Conservation (phyloP, 768 basidiomycete species). For the Nidula microcarpa region DNA sequence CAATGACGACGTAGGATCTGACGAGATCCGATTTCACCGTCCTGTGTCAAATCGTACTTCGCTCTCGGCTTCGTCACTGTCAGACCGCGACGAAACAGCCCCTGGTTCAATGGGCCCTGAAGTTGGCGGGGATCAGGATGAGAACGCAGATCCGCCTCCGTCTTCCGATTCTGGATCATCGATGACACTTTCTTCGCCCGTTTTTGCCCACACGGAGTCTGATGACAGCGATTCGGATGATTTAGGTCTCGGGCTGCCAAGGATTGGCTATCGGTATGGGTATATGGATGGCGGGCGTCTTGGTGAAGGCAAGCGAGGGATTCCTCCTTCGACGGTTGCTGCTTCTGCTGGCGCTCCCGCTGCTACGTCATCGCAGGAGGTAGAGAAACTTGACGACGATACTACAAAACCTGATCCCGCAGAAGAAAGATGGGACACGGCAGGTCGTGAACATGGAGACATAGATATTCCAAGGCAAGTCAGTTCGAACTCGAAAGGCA, state of each 20-base stretch:
- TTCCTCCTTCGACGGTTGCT: no score
- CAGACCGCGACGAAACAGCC: neutral
- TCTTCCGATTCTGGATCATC: neutral
- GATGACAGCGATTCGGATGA: conserved; percentile 10
- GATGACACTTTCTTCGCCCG: neutral
- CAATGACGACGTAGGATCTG: neutral
- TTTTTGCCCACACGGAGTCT: conserved; percentile 1
- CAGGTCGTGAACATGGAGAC: neutral
- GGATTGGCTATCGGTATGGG: conserved; percentile 11
- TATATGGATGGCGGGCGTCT: neutral
- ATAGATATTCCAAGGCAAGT: neutral
- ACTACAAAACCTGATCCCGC: neutral
- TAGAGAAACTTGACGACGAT: neutral
- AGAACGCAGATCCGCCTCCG: neutral
- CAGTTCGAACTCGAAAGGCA: conserved; percentile 1
- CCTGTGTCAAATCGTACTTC: neutral
- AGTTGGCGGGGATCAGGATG: neutral
- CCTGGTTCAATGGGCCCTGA: neutral
- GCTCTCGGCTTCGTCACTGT: neutral
- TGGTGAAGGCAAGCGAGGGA: no score
- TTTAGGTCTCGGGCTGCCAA: neutral
- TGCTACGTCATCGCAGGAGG: no score
- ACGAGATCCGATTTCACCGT: neutral
- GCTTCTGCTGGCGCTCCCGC: no score
- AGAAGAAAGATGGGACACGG: neutral